A percentile compares a stretch with the other conserved stretches of the same genome.
Evolutionary conservation across 768 basidiomycete species (phyloP).

Genomic region (Amylocystis lapponica): DNA sequence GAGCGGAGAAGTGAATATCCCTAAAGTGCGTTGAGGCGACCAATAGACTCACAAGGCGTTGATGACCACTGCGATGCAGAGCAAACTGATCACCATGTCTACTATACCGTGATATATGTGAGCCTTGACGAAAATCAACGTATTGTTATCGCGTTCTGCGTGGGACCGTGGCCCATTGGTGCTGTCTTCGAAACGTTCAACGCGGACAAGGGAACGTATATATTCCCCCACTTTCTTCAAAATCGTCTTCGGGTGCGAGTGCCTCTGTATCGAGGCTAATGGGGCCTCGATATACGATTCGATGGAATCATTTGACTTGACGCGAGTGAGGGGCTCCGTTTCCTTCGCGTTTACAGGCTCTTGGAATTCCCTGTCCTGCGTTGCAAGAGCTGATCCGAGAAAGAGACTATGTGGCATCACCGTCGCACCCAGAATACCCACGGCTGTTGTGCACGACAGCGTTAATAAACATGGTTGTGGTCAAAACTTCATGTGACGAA

Average conservation of each 20-base stretch:
- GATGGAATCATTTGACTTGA: constrained; percentile 2
- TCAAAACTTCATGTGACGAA: constrained; percentile 32
- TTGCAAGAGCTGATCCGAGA: constrained; percentile 81
- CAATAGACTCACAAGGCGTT: constrained; percentile 62
- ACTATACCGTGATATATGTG: constrained; percentile 38
- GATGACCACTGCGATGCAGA: constrained; percentile 84
- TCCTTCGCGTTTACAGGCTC: constrained; percentile 3
- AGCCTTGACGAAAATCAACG: constrained; percentile 29
- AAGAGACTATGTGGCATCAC: constrained; percentile 95
- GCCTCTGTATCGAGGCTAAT: no score
- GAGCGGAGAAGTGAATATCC: constrained; percentile 1
- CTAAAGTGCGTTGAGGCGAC: background rate
- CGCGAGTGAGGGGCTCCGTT: constrained; percentile 1
- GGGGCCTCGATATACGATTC: constrained; percentile 1
- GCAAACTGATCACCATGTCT: constrained; percentile 51
- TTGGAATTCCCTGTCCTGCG: constrained; percentile 62
- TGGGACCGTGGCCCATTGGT: constrained; percentile 38
- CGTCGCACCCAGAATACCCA: constrained; percentile 77
- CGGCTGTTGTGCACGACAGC: constrained; percentile 40
- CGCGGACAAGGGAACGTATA: constrained; percentile 15
- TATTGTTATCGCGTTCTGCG: constrained; percentile 28
- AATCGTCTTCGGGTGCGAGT: no score
- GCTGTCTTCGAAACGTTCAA: constrained; percentile 20
- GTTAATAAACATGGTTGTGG: constrained; percentile 3
- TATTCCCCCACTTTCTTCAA: constrained; percentile 1